Evolutionary conservation across 148 eudicot genomes (phyloP).

Genomic region (Rhododendron kiyosumense): DNA sequence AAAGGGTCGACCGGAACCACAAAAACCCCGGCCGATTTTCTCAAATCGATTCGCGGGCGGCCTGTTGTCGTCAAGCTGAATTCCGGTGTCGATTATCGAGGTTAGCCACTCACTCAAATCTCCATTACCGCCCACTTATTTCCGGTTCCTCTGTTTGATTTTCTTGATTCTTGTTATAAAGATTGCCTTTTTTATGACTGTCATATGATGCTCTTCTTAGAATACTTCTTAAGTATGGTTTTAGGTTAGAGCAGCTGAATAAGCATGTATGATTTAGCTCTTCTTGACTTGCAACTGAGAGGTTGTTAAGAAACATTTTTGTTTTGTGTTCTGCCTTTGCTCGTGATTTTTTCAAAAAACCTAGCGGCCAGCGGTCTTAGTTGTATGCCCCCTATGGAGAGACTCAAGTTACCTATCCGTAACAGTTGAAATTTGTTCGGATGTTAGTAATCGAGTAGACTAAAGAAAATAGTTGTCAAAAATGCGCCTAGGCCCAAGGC

Average conservation of each 20-base stretch:
- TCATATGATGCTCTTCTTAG: background rate
- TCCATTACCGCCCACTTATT: background rate
- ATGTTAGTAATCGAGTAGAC: background rate
- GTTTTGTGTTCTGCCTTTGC: background rate
- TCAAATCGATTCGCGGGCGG: conserved; percentile 92
- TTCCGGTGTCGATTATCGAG: conserved; percentile 95
- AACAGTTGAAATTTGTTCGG: background rate
- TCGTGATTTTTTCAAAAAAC: background rate
- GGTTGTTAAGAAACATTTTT: background rate
- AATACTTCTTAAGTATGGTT: background rate
- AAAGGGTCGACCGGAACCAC: conserved; percentile 57
- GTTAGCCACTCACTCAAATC: conserved; percentile 21
- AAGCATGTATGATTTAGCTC: background rate
- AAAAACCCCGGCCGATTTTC: conserved; percentile 92
- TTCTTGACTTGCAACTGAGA: background rate
- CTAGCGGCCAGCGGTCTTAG: background rate
- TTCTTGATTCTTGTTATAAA: background rate
- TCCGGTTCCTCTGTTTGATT: background rate
- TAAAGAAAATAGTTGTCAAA: too few species aligned
- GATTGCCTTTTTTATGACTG: background rate
- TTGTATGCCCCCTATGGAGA: background rate
- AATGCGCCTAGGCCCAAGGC: too few species aligned
- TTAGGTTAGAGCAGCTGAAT: background rate
- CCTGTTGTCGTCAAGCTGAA: conserved; percentile 98
- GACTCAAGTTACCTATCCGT: background rate